Conservation (phyloP, 495 filamentous ascomycete species). For the Aspergillus kassunensis region DNA sequence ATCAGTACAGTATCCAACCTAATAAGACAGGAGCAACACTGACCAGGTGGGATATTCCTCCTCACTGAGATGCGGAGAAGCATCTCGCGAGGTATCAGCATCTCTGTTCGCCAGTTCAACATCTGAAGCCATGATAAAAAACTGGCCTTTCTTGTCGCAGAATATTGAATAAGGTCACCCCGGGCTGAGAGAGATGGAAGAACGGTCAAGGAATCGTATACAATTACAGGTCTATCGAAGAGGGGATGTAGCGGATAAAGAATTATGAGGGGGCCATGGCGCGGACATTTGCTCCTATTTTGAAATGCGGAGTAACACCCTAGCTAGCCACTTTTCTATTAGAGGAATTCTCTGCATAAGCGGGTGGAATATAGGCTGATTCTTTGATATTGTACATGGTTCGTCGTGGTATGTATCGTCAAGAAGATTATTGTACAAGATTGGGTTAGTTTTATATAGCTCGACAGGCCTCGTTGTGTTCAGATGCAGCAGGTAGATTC, state of each 20-base stretch:
- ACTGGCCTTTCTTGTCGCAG: background rate
- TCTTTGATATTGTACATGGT: too few species aligned
- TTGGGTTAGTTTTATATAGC: too few species aligned
- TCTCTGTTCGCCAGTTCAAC: background rate
- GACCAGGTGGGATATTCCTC: background rate
- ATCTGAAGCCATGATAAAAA: background rate
- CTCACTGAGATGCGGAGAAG: background rate
- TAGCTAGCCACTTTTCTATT: too few species aligned
- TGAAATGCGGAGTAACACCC: background rate
- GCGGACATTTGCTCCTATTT: too few species aligned
- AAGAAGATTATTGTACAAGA: too few species aligned
- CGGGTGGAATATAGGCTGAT: too few species aligned
- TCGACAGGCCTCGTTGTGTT: too few species aligned
- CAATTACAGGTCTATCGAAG: background rate
- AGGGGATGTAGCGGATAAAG: background rate
- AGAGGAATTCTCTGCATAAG: too few species aligned
- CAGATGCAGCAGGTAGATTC: too few species aligned
- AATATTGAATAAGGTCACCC: background rate
- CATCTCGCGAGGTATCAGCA: background rate
- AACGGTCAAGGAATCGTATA: background rate
- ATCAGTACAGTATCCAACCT: background rate
- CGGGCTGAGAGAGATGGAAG: background rate
- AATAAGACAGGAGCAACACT: background rate
- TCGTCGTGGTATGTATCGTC: too few species aligned
- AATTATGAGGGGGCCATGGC: too few species aligned